Evolutionary conservation across 2,329 filamentous ascomycete genomes (phyloP).

Genomic region (Arthroderma sp.): DNA sequence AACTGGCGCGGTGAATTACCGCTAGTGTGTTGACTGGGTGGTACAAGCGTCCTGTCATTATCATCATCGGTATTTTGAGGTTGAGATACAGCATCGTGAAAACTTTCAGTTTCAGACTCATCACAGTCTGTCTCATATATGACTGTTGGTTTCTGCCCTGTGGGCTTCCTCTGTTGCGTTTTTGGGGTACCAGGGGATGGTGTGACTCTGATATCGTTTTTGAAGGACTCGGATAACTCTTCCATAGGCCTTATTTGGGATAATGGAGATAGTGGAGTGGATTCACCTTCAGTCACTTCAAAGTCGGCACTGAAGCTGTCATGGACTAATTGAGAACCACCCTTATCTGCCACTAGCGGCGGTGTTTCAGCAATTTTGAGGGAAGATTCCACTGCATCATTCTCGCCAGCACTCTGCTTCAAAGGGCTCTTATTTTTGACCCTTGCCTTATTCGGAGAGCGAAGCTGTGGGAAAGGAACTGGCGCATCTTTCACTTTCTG

Average conservation of each 20-base stretch:
- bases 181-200: conserved; percentile 1
- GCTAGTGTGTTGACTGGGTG: too few species aligned
- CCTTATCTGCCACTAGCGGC: too few species aligned
- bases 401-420: too few species aligned
- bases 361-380: too few species aligned
- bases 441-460: background rate
- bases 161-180: background rate
- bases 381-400: too few species aligned
- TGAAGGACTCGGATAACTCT: background rate
- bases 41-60: background rate
- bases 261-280: background rate
- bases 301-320: too few species aligned
- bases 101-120: conserved; percentile 23
- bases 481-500: background rate
- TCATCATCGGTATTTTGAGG: background rate
- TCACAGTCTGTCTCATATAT: conserved; percentile 29
- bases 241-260: background rate
- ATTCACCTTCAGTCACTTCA: too few species aligned
- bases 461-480: background rate
- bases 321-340: too few species aligned
- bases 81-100: conserved; percentile 14
- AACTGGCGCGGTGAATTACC: too few species aligned
- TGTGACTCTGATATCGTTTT: background rate
- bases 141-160: conserved; percentile 11
- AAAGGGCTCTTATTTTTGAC: too few species aligned